Evolutionary conservation across 2,329 filamentous ascomycete genomes (phyloP).

Genomic region (Trichoderma breve): DNA sequence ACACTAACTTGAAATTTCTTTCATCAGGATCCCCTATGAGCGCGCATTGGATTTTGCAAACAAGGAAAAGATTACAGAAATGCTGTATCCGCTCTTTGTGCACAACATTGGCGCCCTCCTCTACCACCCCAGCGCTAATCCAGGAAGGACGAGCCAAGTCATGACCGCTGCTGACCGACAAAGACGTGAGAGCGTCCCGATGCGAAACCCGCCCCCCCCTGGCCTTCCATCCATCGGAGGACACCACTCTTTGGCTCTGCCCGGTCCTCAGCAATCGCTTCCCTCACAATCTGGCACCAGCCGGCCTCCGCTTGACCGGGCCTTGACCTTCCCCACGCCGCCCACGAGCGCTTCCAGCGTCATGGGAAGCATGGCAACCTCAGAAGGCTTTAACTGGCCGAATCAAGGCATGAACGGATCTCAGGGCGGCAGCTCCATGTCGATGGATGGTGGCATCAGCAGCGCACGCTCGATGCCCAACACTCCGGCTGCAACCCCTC

Average conservation of each 20-base stretch:
- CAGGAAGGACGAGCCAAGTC: conserved; percentile 75
- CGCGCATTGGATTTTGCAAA: conserved; percentile 98
- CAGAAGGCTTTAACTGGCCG: conserved; percentile 79
- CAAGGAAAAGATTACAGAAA: conserved; percentile 98
- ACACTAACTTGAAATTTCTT: conserved; percentile 26
- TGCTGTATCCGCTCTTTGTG: conserved; percentile 92
- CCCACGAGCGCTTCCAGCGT: conserved; percentile 90
- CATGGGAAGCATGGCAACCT: conserved; percentile 68
- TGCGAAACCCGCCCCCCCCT: conserved; percentile 57
- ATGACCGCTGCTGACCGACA: conserved; percentile 82
- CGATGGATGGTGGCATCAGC: conserved; percentile 75
- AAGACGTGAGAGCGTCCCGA: conserved; percentile 66
- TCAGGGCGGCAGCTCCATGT: conserved; percentile 67
- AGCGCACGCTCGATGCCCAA: conserved; percentile 83
- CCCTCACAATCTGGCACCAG: conserved; percentile 68
- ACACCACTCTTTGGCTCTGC: conserved; percentile 60
- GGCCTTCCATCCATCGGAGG: conserved; percentile 67
- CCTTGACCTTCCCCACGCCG: conserved; percentile 91
- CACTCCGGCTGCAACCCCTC: conserved; percentile 87
- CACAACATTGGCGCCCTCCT: conserved; percentile 93
- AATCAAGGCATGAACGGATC: conserved; percentile 60
- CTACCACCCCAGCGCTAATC: conserved; percentile 83
- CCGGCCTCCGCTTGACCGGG: conserved; percentile 75
- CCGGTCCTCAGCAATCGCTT: conserved; percentile 53
- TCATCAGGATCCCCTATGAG: conserved; percentile 88